Evolutionary conservation across 805 yeast genomes (phyloP).

Genomic region (Sungouiozyma ichnusensis): DNA sequence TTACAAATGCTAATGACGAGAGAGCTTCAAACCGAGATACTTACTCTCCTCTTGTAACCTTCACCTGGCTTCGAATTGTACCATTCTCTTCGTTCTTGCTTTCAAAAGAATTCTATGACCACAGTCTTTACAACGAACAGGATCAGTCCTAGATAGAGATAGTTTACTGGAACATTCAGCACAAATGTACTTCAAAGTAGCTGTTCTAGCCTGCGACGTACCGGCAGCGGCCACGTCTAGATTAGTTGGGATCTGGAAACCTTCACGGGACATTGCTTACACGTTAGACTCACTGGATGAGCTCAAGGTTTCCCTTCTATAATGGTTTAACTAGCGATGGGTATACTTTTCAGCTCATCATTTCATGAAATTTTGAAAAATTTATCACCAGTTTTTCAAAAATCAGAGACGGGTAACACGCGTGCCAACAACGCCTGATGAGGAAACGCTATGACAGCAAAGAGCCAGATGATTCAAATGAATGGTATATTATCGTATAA

Average conservation of each 20-base stretch:
- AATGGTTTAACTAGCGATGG: background rate
- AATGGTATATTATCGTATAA: too few relatives aligned
- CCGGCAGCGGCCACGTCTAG: slow-evolving; percentile 84
- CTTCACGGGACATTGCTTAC: slow-evolving; percentile 59
- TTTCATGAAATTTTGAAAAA: too few relatives aligned
- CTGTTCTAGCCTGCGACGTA: slow-evolving; percentile 53
- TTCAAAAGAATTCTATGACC: slow-evolving; percentile 96
- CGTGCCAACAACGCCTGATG: background rate
- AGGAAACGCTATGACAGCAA: background rate
- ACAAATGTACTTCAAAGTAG: slow-evolving; percentile 88
- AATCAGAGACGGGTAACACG: background rate
- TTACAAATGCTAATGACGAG: background rate
- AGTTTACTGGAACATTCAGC: slow-evolving; percentile 92
- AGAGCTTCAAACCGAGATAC: background rate
- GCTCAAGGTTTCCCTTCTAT: background rate
- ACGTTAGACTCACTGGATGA: background rate
- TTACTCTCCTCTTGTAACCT: too few relatives aligned
- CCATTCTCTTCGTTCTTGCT: slow-evolving; percentile 96
- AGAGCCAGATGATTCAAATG: too few relatives aligned
- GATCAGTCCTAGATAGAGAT: slow-evolving; percentile 83
- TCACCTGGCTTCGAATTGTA: slow-evolving; percentile 72
- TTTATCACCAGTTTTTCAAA: too few relatives aligned
- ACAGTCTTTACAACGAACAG: slow-evolving; percentile 96
- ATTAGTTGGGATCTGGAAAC: slow-evolving; percentile 73
- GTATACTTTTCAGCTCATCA: background rate